phyloP scores from a whole-genome alignment of 2,329 filamentous ascomycete species.

The Sporothrix variecibatus region DNA sequence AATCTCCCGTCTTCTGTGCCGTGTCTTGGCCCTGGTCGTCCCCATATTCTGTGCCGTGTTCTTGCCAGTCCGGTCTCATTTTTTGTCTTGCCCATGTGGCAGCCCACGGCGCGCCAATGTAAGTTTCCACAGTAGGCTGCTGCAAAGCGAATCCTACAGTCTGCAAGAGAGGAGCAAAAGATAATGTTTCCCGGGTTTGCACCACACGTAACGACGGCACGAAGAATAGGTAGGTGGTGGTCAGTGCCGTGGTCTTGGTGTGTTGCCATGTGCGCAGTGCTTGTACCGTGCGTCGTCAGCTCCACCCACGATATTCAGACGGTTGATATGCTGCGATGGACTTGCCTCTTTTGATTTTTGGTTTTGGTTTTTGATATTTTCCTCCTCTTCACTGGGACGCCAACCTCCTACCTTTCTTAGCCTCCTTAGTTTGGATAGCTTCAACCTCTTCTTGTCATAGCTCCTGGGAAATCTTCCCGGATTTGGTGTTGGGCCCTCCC shows the following conservation, averaged over 20 bases:
- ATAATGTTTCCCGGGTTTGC: background rate
- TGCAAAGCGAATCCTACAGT: background rate
- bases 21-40: background rate
- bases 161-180: background rate
- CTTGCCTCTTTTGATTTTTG: conserved; percentile 6
- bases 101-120: conserved; percentile 5
- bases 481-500: background rate
- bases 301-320: background rate
- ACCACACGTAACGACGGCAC: no score
- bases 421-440: background rate
- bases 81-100: conserved; percentile 8
- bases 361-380: background rate
- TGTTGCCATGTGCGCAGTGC: conserved; percentile 2
- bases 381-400: background rate
- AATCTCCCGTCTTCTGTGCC: conserved; percentile 6
- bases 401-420: background rate
- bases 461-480: background rate
- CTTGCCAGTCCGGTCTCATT: background rate
- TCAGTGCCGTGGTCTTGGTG: background rate
- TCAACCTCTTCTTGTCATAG: background rate
- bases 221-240: no score
- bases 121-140: background rate
- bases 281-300: background rate
- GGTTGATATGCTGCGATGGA: background rate
- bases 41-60: background rate